Evolutionary conservation across 1,139 yeast genomes (phyloP), one percentile per base, ranked within the genome.

Genomic region (Pichia sp.): DNA sequence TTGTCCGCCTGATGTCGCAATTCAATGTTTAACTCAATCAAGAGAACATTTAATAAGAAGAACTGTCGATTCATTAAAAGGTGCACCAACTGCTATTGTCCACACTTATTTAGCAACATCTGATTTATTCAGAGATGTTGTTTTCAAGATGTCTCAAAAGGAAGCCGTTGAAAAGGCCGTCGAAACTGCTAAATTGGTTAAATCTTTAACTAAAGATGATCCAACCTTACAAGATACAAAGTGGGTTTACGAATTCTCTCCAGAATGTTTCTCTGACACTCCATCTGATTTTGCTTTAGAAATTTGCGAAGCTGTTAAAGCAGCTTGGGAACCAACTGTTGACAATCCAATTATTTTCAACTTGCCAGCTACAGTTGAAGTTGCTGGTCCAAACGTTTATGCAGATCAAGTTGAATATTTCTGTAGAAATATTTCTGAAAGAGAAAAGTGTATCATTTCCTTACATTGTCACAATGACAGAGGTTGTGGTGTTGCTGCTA

Each of bases 361-460:
- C 71, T 76, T 92, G 59, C 98, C 98, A 12, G 97, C 98, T 39
- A 92, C 98, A n/a, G 97, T 92, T 37, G 98, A 92, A 71, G 85
- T 90, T 77, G 73, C 95, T 25, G 79, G 94, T 40, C 98, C 97
- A 54, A 92, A 92, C 66, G 82, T 90, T 40, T 92, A 88, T 62
- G 98, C 97, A 46, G 97, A 92, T 69, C 97, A 90, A 72, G 82
- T 92, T 55, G 98, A 92, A 70, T 89, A 85, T 66, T 92, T 92
- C 64, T 72, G 84, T 54, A 81, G 82, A 25, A 76, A 84, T 59
- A 85, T 92, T 49, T 67, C 83, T 42, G 85, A 90, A 63, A 82
- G 97, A 61, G 95, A 88, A 58, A 86, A 80, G 59, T 80, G 90
- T 39, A 82, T 94, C 62, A 81, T 92, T 49, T 90, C 97, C 26